Evolutionary conservation across 371 early-diverging fungal species (phyloP), one percentile per base, ranked within the genome.

Genomic region (Mortierella sp.): DNA sequence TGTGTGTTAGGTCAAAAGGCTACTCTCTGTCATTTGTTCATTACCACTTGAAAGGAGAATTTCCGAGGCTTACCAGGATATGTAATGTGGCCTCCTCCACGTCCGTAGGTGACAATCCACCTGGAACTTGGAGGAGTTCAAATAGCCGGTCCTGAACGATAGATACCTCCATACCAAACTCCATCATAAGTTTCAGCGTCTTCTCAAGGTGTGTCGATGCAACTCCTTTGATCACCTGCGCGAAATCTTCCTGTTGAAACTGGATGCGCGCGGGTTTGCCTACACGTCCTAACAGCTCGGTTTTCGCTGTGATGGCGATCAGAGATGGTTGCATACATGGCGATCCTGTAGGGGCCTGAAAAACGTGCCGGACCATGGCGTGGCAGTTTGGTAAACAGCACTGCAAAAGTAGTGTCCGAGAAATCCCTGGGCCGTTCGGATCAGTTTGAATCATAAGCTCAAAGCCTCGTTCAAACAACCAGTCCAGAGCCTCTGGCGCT

Each of bases 321-420:
- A 19, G 21, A 27, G 41, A 13, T 7, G 47, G 19, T 12, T 27
- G 31, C 16, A 53, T 48, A 4, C 34, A 26, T n/a, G 42, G n/a
- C 3, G 49, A 16, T 7, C 4, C 51, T 10, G 63, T 6, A 1
- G 50, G 23, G 1, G 24, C 0, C 14, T 50, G 52, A 45, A 58
- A 59, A 14, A 68, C 23, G 50, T 73, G 64, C 8, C 69, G 68
- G 13, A 73, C 52, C 68, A 73, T 73, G 10, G 74, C 63, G 31
- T 73, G 64, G n/a, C 64, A 68, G 30, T 47, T 54, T 0, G 74
- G 74, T 2, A 73, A 18, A 52, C 74, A 68, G 26, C 74, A 73
- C 53, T 60, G 68, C 14, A 73, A 27, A 2, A 73, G 24, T 21
- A 60, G 23, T 14, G 55, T 9, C 3, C 63, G 41, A 13, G 73